Evolutionary conservation across 768 basidiomycete species (phyloP).

Genomic region (Cystofilobasidium ferigula): DNA sequence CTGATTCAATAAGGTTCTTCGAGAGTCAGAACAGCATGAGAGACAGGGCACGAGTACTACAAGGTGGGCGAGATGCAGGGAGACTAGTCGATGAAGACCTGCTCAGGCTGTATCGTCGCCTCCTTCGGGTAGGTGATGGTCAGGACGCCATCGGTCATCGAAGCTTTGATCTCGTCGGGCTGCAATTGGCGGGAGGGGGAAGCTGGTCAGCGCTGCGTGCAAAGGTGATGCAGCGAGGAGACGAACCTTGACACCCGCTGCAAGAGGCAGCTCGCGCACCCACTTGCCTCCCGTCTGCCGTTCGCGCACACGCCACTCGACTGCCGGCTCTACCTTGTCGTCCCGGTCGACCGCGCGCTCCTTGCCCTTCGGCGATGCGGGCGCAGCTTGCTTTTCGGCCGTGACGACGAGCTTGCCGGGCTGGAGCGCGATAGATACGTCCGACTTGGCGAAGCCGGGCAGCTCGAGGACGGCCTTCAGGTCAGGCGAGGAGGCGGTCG

Average conservation of each 20-base stretch:
- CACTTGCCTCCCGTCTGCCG: neutral
- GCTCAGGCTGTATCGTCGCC: neutral
- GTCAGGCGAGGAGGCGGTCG: neutral
- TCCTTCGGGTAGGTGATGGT: neutral
- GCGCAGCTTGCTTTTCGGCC: neutral
- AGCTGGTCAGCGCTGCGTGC: neutral
- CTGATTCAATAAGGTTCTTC: too few species aligned
- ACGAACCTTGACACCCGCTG: neutral
- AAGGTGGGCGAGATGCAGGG: too few species aligned
- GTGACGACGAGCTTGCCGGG: neutral
- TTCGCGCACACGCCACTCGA: neutral
- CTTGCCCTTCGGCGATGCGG: neutral
- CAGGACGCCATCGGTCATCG: neutral
- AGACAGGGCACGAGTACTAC: too few species aligned
- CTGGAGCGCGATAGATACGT: neutral
- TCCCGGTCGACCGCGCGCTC: neutral
- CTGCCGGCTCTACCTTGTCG: neutral
- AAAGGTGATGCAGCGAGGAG: neutral
- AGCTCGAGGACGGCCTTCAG: slow-evolving; percentile 2
- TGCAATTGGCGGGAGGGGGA: neutral
- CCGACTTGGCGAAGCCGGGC: slow-evolving; percentile 4
- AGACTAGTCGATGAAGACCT: neutral
- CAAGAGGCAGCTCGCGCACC: neutral
- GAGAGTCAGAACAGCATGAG: too few species aligned
- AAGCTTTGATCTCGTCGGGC: neutral